A percentile compares a stretch with the other conserved stretches of the same genome.
phyloP scores from a whole-genome alignment of 2,329 filamentous ascomycete genomes.

The Sarocladium kiliense region DNA sequence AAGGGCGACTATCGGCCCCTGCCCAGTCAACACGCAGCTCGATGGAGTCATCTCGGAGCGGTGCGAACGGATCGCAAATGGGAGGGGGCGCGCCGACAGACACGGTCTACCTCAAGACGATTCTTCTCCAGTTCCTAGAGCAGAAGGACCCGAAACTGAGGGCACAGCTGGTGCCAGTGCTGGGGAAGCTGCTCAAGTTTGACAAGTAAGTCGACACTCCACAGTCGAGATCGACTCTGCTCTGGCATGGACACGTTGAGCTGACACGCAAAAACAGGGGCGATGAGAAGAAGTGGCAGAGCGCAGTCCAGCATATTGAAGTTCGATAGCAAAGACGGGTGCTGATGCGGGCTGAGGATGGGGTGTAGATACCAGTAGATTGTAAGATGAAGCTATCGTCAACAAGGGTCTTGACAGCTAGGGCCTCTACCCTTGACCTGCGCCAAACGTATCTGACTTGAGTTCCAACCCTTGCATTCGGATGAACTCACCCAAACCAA shows the following conservation, averaged over 20 bases:
- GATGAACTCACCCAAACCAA: no score
- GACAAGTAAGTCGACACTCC: conserved; percentile 54
- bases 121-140: conserved; percentile 75
- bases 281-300: conserved; percentile 84
- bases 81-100: conserved; percentile 31
- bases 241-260: neutral
- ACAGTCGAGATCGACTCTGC: neutral
- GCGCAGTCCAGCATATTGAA: conserved; percentile 58
- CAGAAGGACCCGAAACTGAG: conserved; percentile 73
- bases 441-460: no score
- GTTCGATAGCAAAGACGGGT: conserved; percentile 12
- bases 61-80: conserved; percentile 22
- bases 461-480: no score
- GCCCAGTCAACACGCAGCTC: conserved; percentile 40
- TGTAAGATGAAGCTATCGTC: neutral
- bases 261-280: conserved; percentile 24
- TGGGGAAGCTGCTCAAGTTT: conserved; percentile 72
- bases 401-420: neutral
- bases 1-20: conserved; percentile 38
- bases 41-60: conserved; percentile 31
- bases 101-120: conserved; percentile 70
- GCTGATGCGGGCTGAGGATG: neutral
- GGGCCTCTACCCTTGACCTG: no score
- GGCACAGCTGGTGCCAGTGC: conserved; percentile 69
- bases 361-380: neutral